These are phyloP conservation scores for Xylariaceae sp. DNA, from an alignment of 2,329 filamentous ascomycete species.

Conservation along the genomic window DNA sequence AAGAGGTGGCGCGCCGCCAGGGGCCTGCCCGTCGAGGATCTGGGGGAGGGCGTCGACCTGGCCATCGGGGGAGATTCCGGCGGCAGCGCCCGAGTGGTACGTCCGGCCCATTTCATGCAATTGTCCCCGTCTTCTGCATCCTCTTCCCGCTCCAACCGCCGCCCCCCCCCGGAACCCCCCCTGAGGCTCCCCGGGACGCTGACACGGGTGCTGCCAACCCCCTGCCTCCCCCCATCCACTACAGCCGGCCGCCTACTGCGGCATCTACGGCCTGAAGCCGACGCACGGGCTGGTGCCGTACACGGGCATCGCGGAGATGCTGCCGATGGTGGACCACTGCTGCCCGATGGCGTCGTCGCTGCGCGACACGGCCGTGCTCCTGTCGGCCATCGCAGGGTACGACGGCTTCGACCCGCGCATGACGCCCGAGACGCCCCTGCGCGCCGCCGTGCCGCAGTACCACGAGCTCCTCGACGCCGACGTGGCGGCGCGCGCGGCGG, in stretches of 20 bases:
- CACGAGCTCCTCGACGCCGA: slow-evolving; percentile 17
- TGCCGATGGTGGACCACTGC: slow-evolving; percentile 43
- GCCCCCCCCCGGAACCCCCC: too few relatives aligned
- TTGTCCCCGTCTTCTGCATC: not conserved
- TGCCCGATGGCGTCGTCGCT: slow-evolving; percentile 36
- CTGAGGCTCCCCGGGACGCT: too few relatives aligned
- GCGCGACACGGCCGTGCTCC: slow-evolving; percentile 30
- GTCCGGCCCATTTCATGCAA: slow-evolving; percentile 1
- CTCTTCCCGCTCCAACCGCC: not conserved
- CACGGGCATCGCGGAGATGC: slow-evolving; percentile 39
- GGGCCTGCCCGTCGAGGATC: slow-evolving; percentile 7
- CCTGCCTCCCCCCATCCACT: not conserved
- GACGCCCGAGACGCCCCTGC: slow-evolving; percentile 30
- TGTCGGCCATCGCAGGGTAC: slow-evolving; percentile 39
- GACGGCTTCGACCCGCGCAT: slow-evolving; percentile 40
- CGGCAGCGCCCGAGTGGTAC: slow-evolving; percentile 27
- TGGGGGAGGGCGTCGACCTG: slow-evolving; percentile 16
- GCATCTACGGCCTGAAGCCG: slow-evolving; percentile 39
- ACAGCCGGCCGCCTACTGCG: slow-evolving; percentile 30
- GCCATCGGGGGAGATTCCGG: slow-evolving; percentile 33
- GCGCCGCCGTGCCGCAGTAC: slow-evolving; percentile 25
- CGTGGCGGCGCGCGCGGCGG: slow-evolving; percentile 11
- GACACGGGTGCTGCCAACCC: too few relatives aligned
- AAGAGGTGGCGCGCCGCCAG: slow-evolving; percentile 7
- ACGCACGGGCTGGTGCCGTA: slow-evolving; percentile 44